Evolutionary conservation across 345 rosid genomes (phyloP).

Genomic region (Mangifera indica): DNA sequence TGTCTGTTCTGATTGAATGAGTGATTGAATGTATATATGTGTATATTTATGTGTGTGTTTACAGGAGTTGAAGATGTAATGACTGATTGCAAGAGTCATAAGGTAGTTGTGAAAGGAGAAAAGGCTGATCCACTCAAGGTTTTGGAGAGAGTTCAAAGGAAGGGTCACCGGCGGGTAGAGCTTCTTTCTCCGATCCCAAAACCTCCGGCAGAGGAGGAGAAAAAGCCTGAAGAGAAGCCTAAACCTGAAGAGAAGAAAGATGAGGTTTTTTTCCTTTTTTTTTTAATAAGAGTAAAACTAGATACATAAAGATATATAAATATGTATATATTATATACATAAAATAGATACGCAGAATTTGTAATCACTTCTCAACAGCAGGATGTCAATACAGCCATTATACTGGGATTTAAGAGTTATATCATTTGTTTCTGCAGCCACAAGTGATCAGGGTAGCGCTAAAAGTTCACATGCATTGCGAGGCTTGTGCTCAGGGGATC

Average conservation of each 20-base stretch:
- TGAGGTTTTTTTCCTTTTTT: conserved; percentile 67
- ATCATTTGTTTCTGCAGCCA: conserved; percentile 42
- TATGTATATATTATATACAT: too few species aligned
- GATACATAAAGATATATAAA: too few species aligned
- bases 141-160: conserved; percentile 68
- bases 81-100: conserved; percentile 71
- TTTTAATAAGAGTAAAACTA: too few species aligned
- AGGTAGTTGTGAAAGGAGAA: conserved; percentile 92
- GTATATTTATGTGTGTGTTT: neutral
- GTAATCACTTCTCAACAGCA: neutral
- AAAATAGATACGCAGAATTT: too few species aligned
- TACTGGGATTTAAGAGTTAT: neutral
- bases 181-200: conserved; percentile 85
- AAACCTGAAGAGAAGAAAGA: conserved; percentile 67
- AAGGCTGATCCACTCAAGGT: conserved; percentile 91
- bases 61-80: conserved; percentile 85
- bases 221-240: conserved; percentile 55
- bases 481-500: conserved; percentile 83
- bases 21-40: neutral
- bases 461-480: conserved; percentile 90
- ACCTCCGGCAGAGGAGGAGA: conserved; percentile 58
- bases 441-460: conserved; percentile 64
- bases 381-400: neutral
- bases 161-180: conserved; percentile 81
- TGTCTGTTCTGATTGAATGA: neutral